These are phyloP conservation scores for Carex pumila DNA, from an alignment of 176 grass and related monocot species.

Conservation along the genomic window DNA sequence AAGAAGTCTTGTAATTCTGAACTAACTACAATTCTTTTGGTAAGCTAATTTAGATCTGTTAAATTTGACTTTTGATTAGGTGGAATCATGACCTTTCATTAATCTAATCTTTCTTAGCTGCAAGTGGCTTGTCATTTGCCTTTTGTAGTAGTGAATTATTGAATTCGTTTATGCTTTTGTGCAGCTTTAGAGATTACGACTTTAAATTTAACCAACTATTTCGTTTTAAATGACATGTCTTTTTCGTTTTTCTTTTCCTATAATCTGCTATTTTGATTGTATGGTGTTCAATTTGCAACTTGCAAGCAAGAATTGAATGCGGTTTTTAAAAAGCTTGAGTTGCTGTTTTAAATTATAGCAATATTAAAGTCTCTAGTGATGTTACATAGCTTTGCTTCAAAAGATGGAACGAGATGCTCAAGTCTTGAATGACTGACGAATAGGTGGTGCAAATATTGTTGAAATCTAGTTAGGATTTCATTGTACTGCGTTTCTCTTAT, in stretches of 20 bases:
- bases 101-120: not conserved
- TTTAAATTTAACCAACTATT: not conserved
- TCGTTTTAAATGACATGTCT: not conserved
- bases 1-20: not conserved
- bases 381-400: not conserved
- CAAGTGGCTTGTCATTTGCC: not conserved
- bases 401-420: not conserved
- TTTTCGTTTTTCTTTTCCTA: not conserved
- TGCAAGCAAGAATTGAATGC: not conserved
- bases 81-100: not conserved
- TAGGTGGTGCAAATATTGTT: not conserved
- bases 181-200: not conserved
- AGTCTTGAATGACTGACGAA: not conserved
- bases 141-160: not conserved
- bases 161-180: not conserved
- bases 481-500: not conserved
- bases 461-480: not conserved
- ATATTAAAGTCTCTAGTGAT: not conserved
- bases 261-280: not conserved
- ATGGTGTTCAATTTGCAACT: not conserved
- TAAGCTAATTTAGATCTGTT: not conserved
- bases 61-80: not conserved
- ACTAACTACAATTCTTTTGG: not conserved
- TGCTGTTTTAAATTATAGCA: not conserved
- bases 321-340: not conserved